Conservation (phyloP, 306 rosid species). For the Gastrolobium bilobum region DNA sequence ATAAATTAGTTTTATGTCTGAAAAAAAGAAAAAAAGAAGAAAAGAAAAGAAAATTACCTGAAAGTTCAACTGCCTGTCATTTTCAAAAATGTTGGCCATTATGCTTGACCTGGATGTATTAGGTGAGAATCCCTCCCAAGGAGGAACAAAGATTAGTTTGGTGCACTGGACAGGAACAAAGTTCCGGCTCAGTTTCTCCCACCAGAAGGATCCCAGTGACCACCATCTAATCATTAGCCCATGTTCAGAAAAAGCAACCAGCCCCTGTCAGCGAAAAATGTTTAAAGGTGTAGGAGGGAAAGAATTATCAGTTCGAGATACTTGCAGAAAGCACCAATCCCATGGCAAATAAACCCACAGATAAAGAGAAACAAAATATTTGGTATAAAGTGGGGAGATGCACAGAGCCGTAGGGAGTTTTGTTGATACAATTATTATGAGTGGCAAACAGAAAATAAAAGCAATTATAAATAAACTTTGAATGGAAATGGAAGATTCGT, state of each 20-base stretch:
- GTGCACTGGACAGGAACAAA: conserved; percentile 93
- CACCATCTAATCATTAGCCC: conserved; percentile 99
- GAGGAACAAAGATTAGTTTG: conserved; percentile 91
- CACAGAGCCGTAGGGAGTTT: conserved; percentile 24
- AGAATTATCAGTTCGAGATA: conserved; percentile 44
- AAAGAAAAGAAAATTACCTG: conserved; percentile 62
- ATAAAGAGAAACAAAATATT: conserved; percentile 29
- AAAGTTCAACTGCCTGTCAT: conserved; percentile 55
- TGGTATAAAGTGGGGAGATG: conserved; percentile 13
- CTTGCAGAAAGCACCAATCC: conserved; percentile 36
- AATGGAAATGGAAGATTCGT: conserved; percentile 19
- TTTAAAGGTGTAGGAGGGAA: conserved; percentile 25
- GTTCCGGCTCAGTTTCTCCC: conserved; percentile 95
- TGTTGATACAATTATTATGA: conserved; percentile 27
- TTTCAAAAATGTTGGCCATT: conserved; percentile 82
- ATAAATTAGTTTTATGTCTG: not conserved
- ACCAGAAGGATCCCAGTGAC: conserved; percentile 96
- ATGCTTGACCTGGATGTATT: conserved; percentile 92
- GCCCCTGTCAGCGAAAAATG: conserved; percentile 69
- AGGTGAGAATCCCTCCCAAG: conserved; percentile 99
- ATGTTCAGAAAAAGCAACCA: conserved; percentile 93
- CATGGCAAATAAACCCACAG: conserved; percentile 22
- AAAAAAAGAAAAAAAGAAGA: conserved; percentile 11
- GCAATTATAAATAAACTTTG: not conserved
- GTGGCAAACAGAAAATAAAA: conserved; percentile 3